Evolutionary conservation across 2,329 filamentous ascomycete species (phyloP), one percentile per base, ranked within the genome.

Genomic region (Cordyceps javanica): DNA sequence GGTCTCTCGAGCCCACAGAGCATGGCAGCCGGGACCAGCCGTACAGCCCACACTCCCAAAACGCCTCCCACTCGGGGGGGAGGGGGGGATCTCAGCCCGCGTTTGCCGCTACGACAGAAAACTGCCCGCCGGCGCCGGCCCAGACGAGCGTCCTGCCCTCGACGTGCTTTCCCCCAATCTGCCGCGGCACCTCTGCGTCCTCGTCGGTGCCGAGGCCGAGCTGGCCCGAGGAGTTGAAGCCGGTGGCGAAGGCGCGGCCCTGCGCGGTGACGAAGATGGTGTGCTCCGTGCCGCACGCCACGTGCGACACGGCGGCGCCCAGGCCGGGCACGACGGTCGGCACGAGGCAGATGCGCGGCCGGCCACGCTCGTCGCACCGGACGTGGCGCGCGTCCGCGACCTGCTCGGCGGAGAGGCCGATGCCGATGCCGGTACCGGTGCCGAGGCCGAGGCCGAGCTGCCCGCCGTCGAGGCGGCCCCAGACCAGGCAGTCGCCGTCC

Each of bases 141-240:
- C 81, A 90, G 42, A 82, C 78, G 41, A 94, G 74, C 68, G 83
- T 82, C 70, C 84, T 82, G 32, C 82, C 88, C 38, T 82, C 78
- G n/a, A 91, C 79, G 32, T 89, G 89, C 10, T 84, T 87, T 72
- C 92, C 92, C 66, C 91, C 86, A 59, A 95, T 87, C 55, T 84
- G 67, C 0, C 86, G 90, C 0, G 90, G 88, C 32, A 82, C 76
- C 61, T 85, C 78, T 14, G 94, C 79, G 65, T 94, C 90, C 45
- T 91, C 87, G 23, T 82, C 82, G 0, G 78, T 82, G 16, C 86
- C 86, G 59, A 82, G 82, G 1, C 88, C 88, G 10, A 87, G 89
- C 70, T 90, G 87, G 64, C 87, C 89, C 61, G 82, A 87, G 26
- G 80, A 80, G 10, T 80, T 85, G 72, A 90, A 90, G 3, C 88